Evolutionary conservation across 805 yeast genomes (phyloP).

Genomic region (Sugiyamaella marilandica): DNA sequence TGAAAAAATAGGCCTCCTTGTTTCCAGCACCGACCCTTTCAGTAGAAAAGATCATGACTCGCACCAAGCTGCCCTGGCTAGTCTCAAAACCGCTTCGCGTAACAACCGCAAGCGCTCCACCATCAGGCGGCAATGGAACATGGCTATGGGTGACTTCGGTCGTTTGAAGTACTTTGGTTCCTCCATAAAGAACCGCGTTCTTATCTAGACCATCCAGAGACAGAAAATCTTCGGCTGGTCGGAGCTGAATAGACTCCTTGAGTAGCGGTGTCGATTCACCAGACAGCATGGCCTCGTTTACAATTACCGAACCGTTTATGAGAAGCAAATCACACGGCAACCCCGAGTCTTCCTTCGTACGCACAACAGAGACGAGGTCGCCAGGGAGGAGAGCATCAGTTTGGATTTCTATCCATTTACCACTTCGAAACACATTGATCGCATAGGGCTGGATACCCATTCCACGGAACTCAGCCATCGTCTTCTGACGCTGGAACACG

Average conservation of each 20-base stretch:
- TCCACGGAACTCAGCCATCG: conserved; percentile 91
- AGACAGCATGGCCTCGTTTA: conserved; percentile 97
- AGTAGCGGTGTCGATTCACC: conserved; percentile 97
- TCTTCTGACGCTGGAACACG: conserved; percentile 90
- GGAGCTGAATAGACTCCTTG: conserved; percentile 82
- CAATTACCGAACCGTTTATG: conserved; percentile 86
- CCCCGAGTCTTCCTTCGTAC: conserved; percentile 88
- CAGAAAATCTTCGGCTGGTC: conserved; percentile 65
- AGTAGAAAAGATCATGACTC: conserved; percentile 95
- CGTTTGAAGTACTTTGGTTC: conserved; percentile 92
- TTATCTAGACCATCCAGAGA: conserved; percentile 82
- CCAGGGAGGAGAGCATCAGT: conserved; percentile 84
- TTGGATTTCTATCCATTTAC: conserved; percentile 61
- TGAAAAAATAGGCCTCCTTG: conserved; percentile 88
- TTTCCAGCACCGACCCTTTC: conserved; percentile 96
- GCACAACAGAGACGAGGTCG: conserved; percentile 75
- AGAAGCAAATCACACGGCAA: conserved; percentile 89
- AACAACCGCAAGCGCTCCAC: conserved; percentile 87
- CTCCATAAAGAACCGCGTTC: conserved; percentile 87
- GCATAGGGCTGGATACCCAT: conserved; percentile 95
- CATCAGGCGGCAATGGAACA: conserved; percentile 73
- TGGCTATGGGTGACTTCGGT: conserved; percentile 51
- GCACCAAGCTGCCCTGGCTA: conserved; percentile 92
- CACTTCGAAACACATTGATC: conserved; percentile 65
- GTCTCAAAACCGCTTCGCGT: conserved; percentile 97